Conservation (phyloP, 768 basidiomycete species). For the Sistotremastrum niveocremeum region DNA sequence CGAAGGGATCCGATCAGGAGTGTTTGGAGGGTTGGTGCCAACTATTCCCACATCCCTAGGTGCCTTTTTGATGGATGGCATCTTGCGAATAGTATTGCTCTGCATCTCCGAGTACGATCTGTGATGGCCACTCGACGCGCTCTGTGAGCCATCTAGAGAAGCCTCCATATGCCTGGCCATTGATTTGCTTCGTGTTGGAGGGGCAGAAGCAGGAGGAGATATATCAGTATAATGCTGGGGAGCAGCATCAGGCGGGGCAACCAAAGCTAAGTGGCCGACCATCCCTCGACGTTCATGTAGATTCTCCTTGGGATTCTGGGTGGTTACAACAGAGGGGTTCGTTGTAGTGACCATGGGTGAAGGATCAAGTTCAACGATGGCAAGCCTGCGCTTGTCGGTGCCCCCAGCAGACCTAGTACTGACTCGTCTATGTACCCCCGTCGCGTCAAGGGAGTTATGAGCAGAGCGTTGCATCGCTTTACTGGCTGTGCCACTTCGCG, state of each 20-base stretch:
- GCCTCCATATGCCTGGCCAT: slow-evolving; percentile 6
- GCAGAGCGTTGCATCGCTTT: too few species aligned
- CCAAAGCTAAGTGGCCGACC: slow-evolving; percentile 41
- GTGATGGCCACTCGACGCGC: slow-evolving; percentile 8
- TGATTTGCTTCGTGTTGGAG: slow-evolving; percentile 17
- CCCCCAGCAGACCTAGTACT: slow-evolving; percentile 45
- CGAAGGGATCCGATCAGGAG: slow-evolving; percentile 11
- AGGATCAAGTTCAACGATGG: slow-evolving; percentile 49
- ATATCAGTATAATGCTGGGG: slow-evolving; percentile 38
- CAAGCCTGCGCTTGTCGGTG: slow-evolving; percentile 50
- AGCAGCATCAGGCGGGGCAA: slow-evolving; percentile 60
- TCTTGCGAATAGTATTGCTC: neutral
- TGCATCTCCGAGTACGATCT: neutral
- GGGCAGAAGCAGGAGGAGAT: slow-evolving; percentile 37
- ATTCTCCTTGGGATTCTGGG: neutral
- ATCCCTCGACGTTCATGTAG: slow-evolving; percentile 9
- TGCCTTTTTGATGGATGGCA: slow-evolving; percentile 15
- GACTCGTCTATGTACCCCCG: slow-evolving; percentile 27
- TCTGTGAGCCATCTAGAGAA: slow-evolving; percentile 9
- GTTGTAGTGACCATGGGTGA: slow-evolving; percentile 27
- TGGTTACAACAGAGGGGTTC: slow-evolving; percentile 21
- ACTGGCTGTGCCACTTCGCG: too few species aligned
- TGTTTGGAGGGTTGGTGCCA: slow-evolving; percentile 25
- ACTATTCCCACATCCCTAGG: slow-evolving; percentile 42
- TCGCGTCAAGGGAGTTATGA: slow-evolving; percentile 11